These are phyloP conservation scores for Fusarium acutatum DNA, from an alignment of 2,329 filamentous ascomycete species.

Conservation along the genomic window DNA sequence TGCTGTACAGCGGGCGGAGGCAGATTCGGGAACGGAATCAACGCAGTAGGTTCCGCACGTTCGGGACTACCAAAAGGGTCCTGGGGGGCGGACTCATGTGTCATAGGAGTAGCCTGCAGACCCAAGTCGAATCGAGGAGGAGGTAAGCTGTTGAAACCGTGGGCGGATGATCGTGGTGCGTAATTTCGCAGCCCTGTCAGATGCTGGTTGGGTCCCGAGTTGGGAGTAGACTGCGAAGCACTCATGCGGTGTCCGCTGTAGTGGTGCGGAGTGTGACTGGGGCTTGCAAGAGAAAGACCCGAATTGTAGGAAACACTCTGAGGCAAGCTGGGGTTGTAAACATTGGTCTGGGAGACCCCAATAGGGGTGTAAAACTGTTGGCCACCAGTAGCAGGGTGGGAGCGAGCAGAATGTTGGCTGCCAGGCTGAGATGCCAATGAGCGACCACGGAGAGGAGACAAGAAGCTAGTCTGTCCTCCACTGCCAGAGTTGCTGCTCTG, in stretches of 20 bases:
- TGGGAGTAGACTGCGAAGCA: conserved; percentile 14
- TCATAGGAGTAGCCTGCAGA: conserved; percentile 2
- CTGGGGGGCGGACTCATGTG: background rate
- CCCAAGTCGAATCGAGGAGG: conserved; percentile 51
- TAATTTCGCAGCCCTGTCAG: conserved; percentile 55
- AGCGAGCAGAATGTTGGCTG: background rate
- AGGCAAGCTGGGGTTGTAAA: conserved; percentile 5
- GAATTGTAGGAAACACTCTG: conserved; percentile 27
- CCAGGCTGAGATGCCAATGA: background rate
- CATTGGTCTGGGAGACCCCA: conserved; percentile 6
- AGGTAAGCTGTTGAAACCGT: conserved; percentile 39
- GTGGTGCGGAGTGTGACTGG: conserved; percentile 28
- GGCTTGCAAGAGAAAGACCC: conserved; percentile 25
- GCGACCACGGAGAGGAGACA: conserved; percentile 10
- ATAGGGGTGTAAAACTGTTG: conserved; percentile 20
- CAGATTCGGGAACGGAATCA: conserved; percentile 10
- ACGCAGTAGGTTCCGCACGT: background rate
- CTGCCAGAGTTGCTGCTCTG: background rate
- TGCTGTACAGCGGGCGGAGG: conserved; percentile 17
- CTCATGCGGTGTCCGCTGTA: background rate
- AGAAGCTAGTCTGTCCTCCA: background rate
- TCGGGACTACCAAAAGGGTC: conserved; percentile 32
- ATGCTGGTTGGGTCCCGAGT: conserved; percentile 17
- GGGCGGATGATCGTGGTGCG: conserved; percentile 47
- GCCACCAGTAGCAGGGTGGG: background rate